Base-by-base conservation (phyloP, 148 eudicot species). In the Fagopyrum tataricum region DNA sequence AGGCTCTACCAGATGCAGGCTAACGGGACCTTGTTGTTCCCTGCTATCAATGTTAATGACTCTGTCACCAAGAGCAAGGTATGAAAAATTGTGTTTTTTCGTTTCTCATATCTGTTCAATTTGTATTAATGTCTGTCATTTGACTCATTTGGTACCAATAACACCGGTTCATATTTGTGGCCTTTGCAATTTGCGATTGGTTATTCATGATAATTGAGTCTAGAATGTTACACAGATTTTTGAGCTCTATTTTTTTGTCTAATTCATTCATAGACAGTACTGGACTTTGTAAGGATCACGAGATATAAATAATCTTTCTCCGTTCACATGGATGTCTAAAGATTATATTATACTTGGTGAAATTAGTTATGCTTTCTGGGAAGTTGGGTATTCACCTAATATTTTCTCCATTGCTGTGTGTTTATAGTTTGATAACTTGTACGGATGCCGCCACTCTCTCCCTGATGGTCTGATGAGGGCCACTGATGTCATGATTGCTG, bases 31-130 rank as follows among this genome's bases (percentile, higher is more conserved):
- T 77, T 91, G 78, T 82, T 95, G 80, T 91, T 95, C 88, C 97
- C 98, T 75, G 98, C 98, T 37, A 91, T 95, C 72, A 95, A 95
- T 72, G 98, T 91, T 67, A 95, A 95, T 52, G 97, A 95, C 87
- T 93, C 98, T 58, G 97, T 94, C 75, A 94, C 98, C 73, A 94
- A 94, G 93, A 95, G 97, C 93, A 95, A 95, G 97, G 97, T 94
- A 86, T 72, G 41, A 6, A 4, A 61, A 40, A n/a, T 15, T 48
- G 37, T 46, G 5, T n/a, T 37, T 49, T 26, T 31, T 64, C 26
- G 18, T 13, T 13, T 13, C 44, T 66, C 1, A 61, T 0, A 21
- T 21, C 52, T 11, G 52, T 11, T 48, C 52, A 7, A 12, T 49
- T 5, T 20, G 4, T 55, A 20, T 20, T 18, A 18, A 1, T n/a